A percentile compares a stretch with the other conserved stretches of the same genome.
phyloP scores from a whole-genome alignment of 1,139 yeast species.

The Geotrichum bryndzae region DNA sequence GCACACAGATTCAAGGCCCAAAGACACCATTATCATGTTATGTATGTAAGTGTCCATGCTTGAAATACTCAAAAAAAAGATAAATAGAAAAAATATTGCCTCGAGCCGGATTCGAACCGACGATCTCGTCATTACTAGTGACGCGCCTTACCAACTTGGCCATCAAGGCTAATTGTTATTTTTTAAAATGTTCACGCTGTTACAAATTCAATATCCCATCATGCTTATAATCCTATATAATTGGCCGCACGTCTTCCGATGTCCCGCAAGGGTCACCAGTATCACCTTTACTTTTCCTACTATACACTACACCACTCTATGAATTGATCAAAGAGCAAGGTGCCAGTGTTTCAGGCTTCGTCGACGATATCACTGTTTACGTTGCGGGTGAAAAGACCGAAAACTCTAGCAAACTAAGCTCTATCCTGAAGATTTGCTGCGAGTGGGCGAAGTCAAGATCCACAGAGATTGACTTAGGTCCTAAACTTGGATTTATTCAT shows the following conservation, averaged over 20 bases:
- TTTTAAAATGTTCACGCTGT: neutral
- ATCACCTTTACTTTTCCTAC: conserved; percentile 20
- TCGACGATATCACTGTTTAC: conserved; percentile 20
- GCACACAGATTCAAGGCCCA: no score
- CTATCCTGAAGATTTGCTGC: conserved; percentile 4
- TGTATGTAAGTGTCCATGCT: no score
- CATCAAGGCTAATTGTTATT: conserved; percentile 46
- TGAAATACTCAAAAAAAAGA: neutral
- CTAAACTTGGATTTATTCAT: conserved; percentile 1
- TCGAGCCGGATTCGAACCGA: conserved; percentile 81
- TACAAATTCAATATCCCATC: neutral
- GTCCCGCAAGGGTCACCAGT: conserved; percentile 23
- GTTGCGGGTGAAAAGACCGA: conserved; percentile 4
- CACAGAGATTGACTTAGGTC: conserved; percentile 16
- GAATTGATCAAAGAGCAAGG: conserved; percentile 9
- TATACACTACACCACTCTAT: conserved; percentile 21
- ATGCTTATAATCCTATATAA: no score
- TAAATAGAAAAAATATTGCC: conserved; percentile 50
- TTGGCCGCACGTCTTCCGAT: no score
- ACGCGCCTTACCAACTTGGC: conserved; percentile 92
- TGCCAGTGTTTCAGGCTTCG: conserved; percentile 18
- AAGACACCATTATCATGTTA: no score
- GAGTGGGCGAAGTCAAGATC: conserved; percentile 8
- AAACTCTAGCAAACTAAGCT: neutral
- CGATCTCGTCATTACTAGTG: conserved; percentile 90